Evolutionary conservation across 2,329 filamentous ascomycete species (phyloP).

Genomic region (Aspergillus caelatus): DNA sequence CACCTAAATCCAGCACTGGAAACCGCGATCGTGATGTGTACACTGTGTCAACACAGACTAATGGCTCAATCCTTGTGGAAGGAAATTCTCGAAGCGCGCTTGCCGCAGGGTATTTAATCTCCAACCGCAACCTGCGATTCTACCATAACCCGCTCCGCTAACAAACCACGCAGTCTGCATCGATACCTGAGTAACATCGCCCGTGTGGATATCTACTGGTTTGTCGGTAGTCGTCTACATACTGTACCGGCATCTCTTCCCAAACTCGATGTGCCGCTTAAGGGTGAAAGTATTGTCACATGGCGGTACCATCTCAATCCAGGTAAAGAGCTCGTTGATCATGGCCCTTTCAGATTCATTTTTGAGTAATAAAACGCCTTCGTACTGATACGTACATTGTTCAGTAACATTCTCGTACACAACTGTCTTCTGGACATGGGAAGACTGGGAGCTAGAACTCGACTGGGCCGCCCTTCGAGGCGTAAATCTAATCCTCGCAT

Average conservation of each 20-base stretch:
- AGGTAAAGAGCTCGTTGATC: neutral
- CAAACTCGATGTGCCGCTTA: neutral
- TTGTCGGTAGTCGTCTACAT: neutral
- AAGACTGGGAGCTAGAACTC: slow-evolving; percentile 56
- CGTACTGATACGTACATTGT: neutral
- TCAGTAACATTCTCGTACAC: slow-evolving; percentile 57
- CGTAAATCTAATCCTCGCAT: slow-evolving; percentile 56
- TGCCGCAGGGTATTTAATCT: neutral
- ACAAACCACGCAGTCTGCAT: neutral
- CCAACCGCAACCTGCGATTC: neutral
- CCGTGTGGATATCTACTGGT: neutral
- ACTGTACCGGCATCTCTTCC: neutral
- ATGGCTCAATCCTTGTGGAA: neutral
- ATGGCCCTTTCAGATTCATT: neutral
- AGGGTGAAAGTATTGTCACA: neutral
- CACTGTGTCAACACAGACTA: neutral
- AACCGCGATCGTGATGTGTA: neutral
- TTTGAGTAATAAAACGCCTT: neutral
- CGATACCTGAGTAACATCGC: neutral
- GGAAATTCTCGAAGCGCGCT: neutral
- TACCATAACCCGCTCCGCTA: no score
- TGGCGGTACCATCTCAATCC: neutral
- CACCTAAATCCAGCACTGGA: no score
- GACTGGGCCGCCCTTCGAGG: slow-evolving; percentile 58
- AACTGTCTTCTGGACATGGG: slow-evolving; percentile 55